Conservation (phyloP, 768 basidiomycete species). For the Amanita polypyramis region DNA sequence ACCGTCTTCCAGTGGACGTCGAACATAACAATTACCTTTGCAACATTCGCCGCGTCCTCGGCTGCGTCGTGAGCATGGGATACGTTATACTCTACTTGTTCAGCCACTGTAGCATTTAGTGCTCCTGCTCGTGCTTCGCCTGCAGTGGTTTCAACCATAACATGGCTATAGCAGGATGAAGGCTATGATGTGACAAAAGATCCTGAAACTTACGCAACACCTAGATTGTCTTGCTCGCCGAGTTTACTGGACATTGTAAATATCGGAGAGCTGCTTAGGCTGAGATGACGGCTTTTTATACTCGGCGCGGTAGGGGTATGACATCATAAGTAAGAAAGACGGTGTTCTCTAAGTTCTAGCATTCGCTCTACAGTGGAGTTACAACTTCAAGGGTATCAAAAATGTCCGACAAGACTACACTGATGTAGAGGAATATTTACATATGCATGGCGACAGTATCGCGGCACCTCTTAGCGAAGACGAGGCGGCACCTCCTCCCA, state of each 20-base stretch:
- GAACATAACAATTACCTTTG: conserved; percentile 29
- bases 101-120: conserved; percentile 26
- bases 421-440: background rate
- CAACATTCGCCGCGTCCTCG: conserved; percentile 38
- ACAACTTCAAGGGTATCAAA: conserved; percentile 1
- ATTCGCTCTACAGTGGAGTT: background rate
- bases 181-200: background rate
- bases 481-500: conserved; percentile 44
- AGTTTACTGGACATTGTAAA: background rate
- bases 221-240: background rate
- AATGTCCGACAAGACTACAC: background rate
- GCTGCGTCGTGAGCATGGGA: conserved; percentile 29
- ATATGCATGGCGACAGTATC: background rate
- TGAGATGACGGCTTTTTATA: background rate
- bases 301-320: background rate
- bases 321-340: background rate
- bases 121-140: conserved; percentile 41
- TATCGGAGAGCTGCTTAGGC: background rate
- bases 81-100: conserved; percentile 32
- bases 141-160: conserved; percentile 42
- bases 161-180: conserved; percentile 15
- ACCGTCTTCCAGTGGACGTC: background rate
- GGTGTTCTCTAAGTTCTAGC: background rate
- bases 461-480: background rate
- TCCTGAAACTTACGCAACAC: background rate